phyloP scores from a whole-genome alignment of 2,329 filamentous ascomycete species.

The Fusarium vanettenii region DNA sequence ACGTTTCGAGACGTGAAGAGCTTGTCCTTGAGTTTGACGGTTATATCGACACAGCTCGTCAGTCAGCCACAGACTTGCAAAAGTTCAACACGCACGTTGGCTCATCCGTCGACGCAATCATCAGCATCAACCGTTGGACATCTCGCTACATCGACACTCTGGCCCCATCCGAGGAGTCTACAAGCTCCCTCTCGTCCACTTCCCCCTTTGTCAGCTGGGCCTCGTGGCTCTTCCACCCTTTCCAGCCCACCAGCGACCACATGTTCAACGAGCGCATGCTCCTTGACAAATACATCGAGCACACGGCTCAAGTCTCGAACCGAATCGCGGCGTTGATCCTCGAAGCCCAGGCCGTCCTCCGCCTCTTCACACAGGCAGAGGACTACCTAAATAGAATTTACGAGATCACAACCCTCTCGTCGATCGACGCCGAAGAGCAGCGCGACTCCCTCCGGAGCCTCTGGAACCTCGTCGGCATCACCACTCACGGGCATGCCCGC shows the following conservation, averaged over 20 bases:
- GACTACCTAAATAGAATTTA: conserved; percentile 76
- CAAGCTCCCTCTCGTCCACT: conserved; percentile 46
- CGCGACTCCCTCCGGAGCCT: conserved; percentile 75
- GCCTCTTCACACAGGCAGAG: conserved; percentile 75
- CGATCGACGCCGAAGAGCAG: conserved; percentile 66
- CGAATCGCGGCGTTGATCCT: conserved; percentile 75
- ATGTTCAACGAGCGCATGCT: conserved; percentile 66
- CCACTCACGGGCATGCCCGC: conserved; percentile 68
- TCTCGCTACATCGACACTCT: conserved; percentile 74
- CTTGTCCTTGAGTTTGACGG: conserved; percentile 80
- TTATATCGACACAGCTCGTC: conserved; percentile 77
- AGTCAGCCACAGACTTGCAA: conserved; percentile 74
- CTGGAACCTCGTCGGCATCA: conserved; percentile 81
- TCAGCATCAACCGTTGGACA: conserved; percentile 82
- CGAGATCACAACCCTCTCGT: conserved; percentile 74
- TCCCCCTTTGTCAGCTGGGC: conserved; percentile 50
- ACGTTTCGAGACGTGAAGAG: conserved; percentile 74
- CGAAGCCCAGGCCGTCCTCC: conserved; percentile 76
- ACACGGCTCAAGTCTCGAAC: conserved; percentile 76
- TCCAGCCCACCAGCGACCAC: conserved; percentile 65
- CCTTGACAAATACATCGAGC: conserved; percentile 79
- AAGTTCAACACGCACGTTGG: conserved; percentile 83
- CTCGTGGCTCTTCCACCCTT: conserved; percentile 67
- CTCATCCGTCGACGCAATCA: conserved; percentile 77
- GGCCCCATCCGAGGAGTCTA: conserved; percentile 49